Evolutionary conservation across 495 filamentous ascomycete species (phyloP).

Genomic region (Terfezia claveryi): DNA sequence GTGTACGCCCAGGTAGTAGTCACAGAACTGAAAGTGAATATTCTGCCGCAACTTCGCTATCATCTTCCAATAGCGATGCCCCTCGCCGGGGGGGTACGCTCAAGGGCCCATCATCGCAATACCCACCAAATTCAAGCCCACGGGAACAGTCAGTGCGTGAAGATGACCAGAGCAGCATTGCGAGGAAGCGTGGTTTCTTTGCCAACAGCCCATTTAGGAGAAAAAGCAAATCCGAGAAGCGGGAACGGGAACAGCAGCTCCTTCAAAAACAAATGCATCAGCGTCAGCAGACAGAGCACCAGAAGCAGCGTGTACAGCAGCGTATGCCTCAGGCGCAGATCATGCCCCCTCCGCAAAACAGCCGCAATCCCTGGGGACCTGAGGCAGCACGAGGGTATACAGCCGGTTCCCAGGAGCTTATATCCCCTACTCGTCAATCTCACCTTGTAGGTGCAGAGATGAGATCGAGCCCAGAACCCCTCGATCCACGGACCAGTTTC

Average conservation of each 20-base stretch:
- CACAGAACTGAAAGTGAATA: conserved; percentile 81
- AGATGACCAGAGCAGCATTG: conserved; percentile 53
- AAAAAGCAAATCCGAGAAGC: conserved; percentile 69
- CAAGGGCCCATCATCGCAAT: conserved; percentile 6
- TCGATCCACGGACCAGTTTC: conserved; percentile 78
- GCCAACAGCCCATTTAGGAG: conserved; percentile 82
- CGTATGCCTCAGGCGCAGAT: too few species aligned
- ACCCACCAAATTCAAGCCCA: conserved; percentile 6
- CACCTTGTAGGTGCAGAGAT: conserved; percentile 21
- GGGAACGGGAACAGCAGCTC: conserved; percentile 10
- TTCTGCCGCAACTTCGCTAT: conserved; percentile 74
- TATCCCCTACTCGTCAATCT: conserved; percentile 16
- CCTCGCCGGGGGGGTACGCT: conserved; percentile 7
- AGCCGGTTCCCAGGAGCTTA: conserved; percentile 1
- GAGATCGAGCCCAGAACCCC: conserved; percentile 59
- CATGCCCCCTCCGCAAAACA: conserved; percentile 10
- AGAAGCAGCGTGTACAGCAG: conserved; percentile 3
- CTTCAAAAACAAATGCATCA: conserved; percentile 12
- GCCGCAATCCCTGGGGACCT: conserved; percentile 3
- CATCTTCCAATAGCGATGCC: conserved; percentile 31
- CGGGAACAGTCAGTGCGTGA: conserved; percentile 20
- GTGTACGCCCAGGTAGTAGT: conserved; percentile 45
- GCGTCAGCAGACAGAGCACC: conserved; percentile 7
- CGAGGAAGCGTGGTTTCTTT: conserved; percentile 81
- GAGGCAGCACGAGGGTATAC: conserved; percentile 1